phyloP scores from a whole-genome alignment of 163 green algal species.

The Prototheca wickerhamii region DNA sequence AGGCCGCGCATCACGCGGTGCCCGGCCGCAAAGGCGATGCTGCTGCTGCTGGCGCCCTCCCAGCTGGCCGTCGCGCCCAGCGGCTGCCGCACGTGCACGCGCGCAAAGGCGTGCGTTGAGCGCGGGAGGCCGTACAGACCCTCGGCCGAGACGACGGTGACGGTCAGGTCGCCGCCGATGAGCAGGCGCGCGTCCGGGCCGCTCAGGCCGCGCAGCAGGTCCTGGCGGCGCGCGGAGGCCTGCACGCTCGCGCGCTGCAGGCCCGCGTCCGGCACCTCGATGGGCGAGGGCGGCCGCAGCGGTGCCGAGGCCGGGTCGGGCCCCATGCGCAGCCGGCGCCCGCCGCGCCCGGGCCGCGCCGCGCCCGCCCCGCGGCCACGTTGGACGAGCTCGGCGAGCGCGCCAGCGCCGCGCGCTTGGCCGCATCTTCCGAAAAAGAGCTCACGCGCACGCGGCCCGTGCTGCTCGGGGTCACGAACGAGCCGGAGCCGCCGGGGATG shows the following conservation, averaged over 20 bases:
- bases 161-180: conserved; percentile 56
- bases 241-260: background rate
- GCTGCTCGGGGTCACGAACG: background rate
- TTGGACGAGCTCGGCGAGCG: background rate
- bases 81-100: conserved; percentile 28
- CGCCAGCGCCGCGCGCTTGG: background rate
- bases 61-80: background rate
- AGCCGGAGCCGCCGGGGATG: conserved; percentile 7
- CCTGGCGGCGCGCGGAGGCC: conserved; percentile 13
- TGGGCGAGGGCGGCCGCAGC: background rate
- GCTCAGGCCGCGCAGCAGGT: conserved; percentile 30
- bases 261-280: background rate
- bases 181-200: conserved; percentile 43
- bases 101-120: conserved; percentile 44
- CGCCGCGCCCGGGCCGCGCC: background rate
- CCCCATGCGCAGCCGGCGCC: background rate
- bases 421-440: background rate
- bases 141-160: conserved; percentile 43
- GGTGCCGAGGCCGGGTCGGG: too few relatives aligned
- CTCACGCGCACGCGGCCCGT: background rate
- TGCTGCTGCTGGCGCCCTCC: background rate
- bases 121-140: conserved; percentile 24
- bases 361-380: background rate
- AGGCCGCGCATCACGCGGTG: too few relatives aligned
- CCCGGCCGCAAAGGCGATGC: background rate